A percentile compares a stretch with the other conserved stretches of the same genome.
These are phyloP conservation scores for Phytophthora idaei DNA, from an alignment of 352 stramenopile genomes.

Conservation along the genomic window DNA sequence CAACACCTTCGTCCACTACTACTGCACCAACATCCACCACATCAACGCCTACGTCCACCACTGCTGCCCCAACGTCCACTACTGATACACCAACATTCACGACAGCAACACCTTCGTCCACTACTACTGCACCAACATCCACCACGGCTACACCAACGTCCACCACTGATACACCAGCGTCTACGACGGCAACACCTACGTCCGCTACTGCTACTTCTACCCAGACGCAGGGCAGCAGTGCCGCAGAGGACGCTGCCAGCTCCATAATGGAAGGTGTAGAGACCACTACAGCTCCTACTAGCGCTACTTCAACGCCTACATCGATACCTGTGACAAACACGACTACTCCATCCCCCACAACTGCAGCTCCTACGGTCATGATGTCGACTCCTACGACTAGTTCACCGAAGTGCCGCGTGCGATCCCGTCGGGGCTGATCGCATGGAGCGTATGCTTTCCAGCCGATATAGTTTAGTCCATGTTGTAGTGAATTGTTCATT, in stretches of 20 bases:
- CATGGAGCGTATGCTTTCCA: neutral
- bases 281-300: constrained; percentile 15
- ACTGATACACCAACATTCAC: constrained; percentile 6
- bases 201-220: neutral
- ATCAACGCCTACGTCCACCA: constrained; percentile 12
- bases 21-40: neutral
- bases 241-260: constrained; percentile 4
- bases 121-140: neutral
- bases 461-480: neutral
- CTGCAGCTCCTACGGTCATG: neutral
- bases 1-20: neutral
- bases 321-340: neutral
- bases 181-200: neutral
- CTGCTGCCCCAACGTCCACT: neutral
- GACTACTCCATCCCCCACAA: constrained; percentile 6
- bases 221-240: constrained; percentile 19
- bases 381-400: constrained; percentile 6
- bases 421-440: constrained; percentile 20
- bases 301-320: neutral
- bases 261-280: constrained; percentile 16
- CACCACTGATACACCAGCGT: constrained; percentile 6
- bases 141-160: constrained; percentile 7
- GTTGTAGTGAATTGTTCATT: neutral
- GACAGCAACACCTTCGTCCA: neutral
- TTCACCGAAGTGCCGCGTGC: constrained; percentile 31